Evolutionary conservation across 2,329 filamentous ascomycete species (phyloP).

Genomic region (Ophiostoma triangulosporum): DNA sequence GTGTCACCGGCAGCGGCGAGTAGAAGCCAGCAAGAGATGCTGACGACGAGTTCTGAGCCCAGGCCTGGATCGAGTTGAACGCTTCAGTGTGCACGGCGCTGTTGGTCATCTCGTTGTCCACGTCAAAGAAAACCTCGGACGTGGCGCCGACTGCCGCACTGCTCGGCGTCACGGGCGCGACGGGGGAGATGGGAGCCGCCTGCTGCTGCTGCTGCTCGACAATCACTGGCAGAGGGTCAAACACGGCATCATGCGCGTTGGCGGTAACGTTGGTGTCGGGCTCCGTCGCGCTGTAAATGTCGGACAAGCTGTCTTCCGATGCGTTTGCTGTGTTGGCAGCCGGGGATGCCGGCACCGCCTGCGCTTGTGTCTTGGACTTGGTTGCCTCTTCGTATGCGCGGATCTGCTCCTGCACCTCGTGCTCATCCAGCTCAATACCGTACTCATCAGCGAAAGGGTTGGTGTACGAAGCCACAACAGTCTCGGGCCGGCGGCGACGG

Average conservation of each 20-base stretch:
- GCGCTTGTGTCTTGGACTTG: neutral
- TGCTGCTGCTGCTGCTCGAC: neutral
- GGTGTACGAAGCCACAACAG: conserved; percentile 28
- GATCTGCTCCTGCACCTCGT: neutral
- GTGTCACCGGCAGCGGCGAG: conserved; percentile 43
- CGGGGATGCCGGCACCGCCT: neutral
- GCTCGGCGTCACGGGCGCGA: neutral
- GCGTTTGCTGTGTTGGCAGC: conserved; percentile 18
- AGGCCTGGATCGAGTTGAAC: conserved; percentile 50
- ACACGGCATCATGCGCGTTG: conserved; percentile 5
- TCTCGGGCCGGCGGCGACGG: conserved; percentile 34
- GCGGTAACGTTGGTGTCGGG: conserved; percentile 15
- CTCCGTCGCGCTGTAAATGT: conserved; percentile 34
- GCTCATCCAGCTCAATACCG: conserved; percentile 30
- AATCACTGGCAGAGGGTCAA: conserved; percentile 7
- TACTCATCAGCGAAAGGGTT: conserved; percentile 49
- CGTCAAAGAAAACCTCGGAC: conserved; percentile 14
- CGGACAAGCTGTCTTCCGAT: conserved; percentile 34
- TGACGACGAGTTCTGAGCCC: conserved; percentile 40
- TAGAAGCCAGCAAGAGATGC: conserved; percentile 32
- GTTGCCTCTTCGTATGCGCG: neutral
- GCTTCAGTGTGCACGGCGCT: conserved; percentile 30
- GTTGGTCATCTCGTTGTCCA: conserved; percentile 39
- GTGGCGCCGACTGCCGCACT: neutral
- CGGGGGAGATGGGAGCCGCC: too few relatives aligned